phyloP scores from a whole-genome alignment of 345 rosid genomes.

The Eucalyptus polyanthemos region DNA sequence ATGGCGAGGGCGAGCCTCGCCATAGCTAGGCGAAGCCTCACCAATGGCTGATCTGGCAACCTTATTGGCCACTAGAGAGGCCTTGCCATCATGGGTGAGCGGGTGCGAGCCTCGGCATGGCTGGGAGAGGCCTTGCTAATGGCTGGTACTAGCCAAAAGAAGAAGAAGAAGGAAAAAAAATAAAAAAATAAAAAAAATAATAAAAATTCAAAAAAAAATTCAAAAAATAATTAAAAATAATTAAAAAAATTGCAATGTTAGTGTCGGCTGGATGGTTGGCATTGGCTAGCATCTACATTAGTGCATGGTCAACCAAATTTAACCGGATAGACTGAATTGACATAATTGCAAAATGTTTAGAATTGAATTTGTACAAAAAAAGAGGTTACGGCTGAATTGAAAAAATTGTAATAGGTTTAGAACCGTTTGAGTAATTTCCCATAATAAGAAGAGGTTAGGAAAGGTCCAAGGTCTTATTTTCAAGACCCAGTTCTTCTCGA shows the following conservation, averaged over 20 bases:
- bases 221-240: too few species aligned
- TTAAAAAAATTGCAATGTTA: too few species aligned
- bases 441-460: background rate
- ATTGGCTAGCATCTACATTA: accelerated
- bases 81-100: accelerated
- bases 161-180: too few species aligned
- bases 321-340: accelerated
- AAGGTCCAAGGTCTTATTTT: background rate
- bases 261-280: accelerated
- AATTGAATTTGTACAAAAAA: too few species aligned
- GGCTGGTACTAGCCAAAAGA: too few species aligned
- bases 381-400: accelerated
- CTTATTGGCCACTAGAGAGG: accelerated
- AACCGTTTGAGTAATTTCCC: accelerated
- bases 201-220: too few species aligned
- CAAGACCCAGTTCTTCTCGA: too few species aligned
- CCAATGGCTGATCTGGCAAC: accelerated
- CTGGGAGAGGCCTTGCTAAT: too few species aligned
- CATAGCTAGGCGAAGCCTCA: too few species aligned
- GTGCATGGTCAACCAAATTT: accelerated
- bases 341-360: accelerated
- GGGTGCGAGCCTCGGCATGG: accelerated
- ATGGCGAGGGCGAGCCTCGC: too few species aligned
- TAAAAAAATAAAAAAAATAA: accelerated
- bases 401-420: too few species aligned